Conservation (phyloP, 805 yeast species). For the Yarrowia sp. region DNA sequence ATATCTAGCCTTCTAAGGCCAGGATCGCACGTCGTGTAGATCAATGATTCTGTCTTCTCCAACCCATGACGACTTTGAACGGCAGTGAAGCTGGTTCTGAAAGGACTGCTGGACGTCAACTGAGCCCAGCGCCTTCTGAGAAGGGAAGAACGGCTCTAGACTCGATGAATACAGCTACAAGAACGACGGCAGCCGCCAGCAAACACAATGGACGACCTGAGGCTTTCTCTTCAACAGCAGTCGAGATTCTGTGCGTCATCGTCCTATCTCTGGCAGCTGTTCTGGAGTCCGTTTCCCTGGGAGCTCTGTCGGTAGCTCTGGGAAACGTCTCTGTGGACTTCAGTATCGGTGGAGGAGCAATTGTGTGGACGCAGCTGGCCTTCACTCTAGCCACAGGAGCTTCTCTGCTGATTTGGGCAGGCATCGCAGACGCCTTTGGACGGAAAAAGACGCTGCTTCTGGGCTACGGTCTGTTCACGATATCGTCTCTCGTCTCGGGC, state of each 20-base stretch:
- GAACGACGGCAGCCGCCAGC: background rate
- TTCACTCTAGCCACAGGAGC: conserved; percentile 47
- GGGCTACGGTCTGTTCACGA: conserved; percentile 40
- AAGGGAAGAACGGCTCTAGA: background rate
- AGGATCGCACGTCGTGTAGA: no score
- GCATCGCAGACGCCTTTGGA: conserved; percentile 50
- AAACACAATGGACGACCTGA: background rate
- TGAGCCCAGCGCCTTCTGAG: background rate
- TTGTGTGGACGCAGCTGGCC: conserved; percentile 48
- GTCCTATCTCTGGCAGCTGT: conserved; percentile 45
- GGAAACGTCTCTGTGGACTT: conserved; percentile 42
- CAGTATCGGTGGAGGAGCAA: conserved; percentile 42
- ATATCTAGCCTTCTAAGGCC: background rate
- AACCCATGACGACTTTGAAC: background rate
- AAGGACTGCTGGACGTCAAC: no score
- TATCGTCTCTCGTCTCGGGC: conserved; percentile 37
- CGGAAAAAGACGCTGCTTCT: conserved; percentile 43
- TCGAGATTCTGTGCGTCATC: conserved; percentile 40
- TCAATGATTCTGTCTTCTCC: background rate
- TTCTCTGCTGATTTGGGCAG: conserved; percentile 46
- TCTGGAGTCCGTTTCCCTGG: conserved; percentile 42
- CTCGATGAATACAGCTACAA: background rate
- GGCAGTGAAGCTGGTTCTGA: no score
- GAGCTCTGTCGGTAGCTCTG: conserved; percentile 43
- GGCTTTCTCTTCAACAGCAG: background rate